Base-by-base conservation (phyloP, 2,329 filamentous ascomycete species). In the Monosporascus sp. region DNA sequence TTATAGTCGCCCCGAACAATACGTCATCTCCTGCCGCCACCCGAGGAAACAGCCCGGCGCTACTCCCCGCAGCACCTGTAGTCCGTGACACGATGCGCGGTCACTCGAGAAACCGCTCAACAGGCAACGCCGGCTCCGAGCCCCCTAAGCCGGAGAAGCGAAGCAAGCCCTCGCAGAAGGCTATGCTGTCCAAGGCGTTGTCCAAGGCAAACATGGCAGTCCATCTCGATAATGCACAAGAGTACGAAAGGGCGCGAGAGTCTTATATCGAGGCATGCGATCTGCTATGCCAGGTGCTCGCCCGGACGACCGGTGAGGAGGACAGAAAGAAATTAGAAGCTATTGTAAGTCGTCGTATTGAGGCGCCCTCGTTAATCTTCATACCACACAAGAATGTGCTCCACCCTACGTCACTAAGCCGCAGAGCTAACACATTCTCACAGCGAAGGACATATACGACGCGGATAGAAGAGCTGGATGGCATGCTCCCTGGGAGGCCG, bases 121-220 rank as follows among this genome's bases (percentile, higher is more conserved):
- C 70, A 4, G 64, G 68, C n/a, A 78, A 75, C 55, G 70, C 71
- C 37, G 77, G 75, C 60, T 63, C 66, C 20, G 76, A 78, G 51
- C 73, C 72, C 6, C 70, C 67, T 7, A 70, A 68, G 37, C 68
- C 68, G 3, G 62, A 62, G 22, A 69, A 66, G 41, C 69, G 68
- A 36, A 64, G 71, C 22, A 72, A 72, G 37, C 82, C 83, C 15
- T 90, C 88, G 1, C 88, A 97, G 68, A 97, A 97, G 75, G 89
- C 86, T 11, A 97, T 97, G 92, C 80, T 99, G 37, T 96, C 93
- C n/a, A 89, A 89, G 62, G 94, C 94, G 1, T 75, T 99, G 51
- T 88, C 96, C 67, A 96, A 97, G 72, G 94, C 94, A 48, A 97
- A 99, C 66, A 93, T 90, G 14, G 94, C 94, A 22, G 94, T 99